Percentiles rank a stretch among this genome's conserved stretches.
These are phyloP conservation scores for Myxozyma geophila DNA, from an alignment of 805 yeast genomes.

Conservation along the genomic window DNA sequence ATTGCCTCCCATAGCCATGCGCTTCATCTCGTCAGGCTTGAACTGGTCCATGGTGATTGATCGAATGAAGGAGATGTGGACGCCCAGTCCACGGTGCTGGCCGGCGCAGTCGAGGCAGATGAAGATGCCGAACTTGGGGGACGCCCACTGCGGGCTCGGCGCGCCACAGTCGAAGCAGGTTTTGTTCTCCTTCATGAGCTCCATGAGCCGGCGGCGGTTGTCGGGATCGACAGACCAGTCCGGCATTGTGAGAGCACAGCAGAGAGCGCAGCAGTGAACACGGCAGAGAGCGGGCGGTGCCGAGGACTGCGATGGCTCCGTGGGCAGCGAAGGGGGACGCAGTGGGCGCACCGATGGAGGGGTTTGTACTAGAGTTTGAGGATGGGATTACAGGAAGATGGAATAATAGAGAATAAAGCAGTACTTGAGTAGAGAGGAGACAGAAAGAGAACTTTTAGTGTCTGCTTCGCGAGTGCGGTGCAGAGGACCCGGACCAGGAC, in stretches of 20 bases:
- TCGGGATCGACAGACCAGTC: constrained; percentile 95
- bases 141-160: constrained; percentile 99
- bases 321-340: neutral
- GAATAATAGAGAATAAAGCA: neutral
- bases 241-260: constrained; percentile 38
- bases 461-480: too few species aligned
- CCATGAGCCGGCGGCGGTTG: constrained; percentile 65
- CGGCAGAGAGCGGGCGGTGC: neutral
- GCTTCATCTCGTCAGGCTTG: constrained; percentile 83
- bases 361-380: neutral
- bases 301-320: neutral
- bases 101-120: constrained; percentile 99
- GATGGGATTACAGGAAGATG: neutral
- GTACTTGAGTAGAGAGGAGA: neutral
- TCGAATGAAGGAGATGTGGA: constrained; percentile 93
- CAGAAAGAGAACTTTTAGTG: neutral
- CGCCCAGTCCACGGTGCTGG: constrained; percentile 88
- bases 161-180: constrained; percentile 93
- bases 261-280: neutral
- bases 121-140: constrained; percentile 96
- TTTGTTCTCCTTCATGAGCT: constrained; percentile 82
- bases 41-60: constrained; percentile 98
- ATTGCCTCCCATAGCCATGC: constrained; percentile 95
- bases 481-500: too few species aligned
- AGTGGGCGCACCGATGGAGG: neutral